A percentile compares a stretch with the other conserved stretches of the same genome.
phyloP scores from a whole-genome alignment of 495 filamentous ascomycete species.

The Clohesyomyces aquaticus region DNA sequence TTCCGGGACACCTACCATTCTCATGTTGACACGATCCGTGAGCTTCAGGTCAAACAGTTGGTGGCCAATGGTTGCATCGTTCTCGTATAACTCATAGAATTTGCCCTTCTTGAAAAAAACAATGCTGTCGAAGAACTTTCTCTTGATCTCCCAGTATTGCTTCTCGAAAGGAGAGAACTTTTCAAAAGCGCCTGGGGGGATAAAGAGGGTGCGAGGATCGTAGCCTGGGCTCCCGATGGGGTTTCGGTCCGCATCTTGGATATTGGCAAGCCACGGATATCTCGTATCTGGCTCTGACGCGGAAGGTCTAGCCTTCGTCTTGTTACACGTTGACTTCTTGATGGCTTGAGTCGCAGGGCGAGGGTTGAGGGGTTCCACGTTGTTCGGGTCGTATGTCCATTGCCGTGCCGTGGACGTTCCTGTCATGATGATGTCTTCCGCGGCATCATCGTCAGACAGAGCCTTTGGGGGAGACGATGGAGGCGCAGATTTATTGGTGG shows the following conservation, averaged over 20 bases:
- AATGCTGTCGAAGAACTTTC: conserved; percentile 94
- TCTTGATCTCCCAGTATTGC: conserved; percentile 99
- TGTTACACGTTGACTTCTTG: conserved; percentile 51
- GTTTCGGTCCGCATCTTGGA: conserved; percentile 80
- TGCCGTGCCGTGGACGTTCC: conserved; percentile 71
- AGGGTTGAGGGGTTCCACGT: conserved; percentile 62
- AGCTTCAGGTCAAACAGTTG: conserved; percentile 98
- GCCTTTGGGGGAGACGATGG: conserved; percentile 45
- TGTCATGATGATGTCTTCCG: conserved; percentile 56
- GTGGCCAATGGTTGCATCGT: conserved; percentile 95
- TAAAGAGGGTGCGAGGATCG: conserved; percentile 87
- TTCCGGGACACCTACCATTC: conserved; percentile 94
- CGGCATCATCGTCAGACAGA: conserved; percentile 47
- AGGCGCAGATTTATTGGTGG: conserved; percentile 59
- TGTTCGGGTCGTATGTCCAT: conserved; percentile 86
- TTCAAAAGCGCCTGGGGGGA: conserved; percentile 74
- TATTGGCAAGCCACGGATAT: conserved; percentile 86
- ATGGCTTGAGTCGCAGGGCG: conserved; percentile 49
- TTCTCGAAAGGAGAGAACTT: conserved; percentile 93
- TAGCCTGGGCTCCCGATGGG: conserved; percentile 82
- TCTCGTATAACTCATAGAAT: conserved; percentile 98
- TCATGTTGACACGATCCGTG: conserved; percentile 98
- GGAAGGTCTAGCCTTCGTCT: conserved; percentile 74
- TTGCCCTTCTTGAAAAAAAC: conserved; percentile 99
- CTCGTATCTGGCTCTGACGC: conserved; percentile 77